Conservation (phyloP, 768 basidiomycete species). For the Thelephora aurantiotincta region DNA sequence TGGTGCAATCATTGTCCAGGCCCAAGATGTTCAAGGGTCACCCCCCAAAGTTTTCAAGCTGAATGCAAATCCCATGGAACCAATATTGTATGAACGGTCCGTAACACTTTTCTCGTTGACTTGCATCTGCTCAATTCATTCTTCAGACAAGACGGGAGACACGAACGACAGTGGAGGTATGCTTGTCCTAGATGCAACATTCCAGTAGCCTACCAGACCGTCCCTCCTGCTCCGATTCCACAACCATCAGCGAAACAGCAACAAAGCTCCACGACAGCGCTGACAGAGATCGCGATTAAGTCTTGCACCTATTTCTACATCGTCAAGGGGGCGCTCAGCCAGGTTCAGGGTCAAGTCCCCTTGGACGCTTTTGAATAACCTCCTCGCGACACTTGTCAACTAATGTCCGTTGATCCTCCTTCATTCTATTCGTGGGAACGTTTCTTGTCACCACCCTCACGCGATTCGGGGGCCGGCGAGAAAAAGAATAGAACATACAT, state of each 20-base stretch:
- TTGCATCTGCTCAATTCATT: conserved; percentile 9
- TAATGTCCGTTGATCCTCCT: too few relatives aligned
- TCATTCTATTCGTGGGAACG: too few relatives aligned
- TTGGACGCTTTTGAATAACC: conserved; percentile 66
- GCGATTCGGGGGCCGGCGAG: not conserved
- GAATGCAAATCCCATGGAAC: conserved; percentile 56
- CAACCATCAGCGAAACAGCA: too few relatives aligned
- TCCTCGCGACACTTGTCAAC: conserved; percentile 10
- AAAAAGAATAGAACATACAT: not conserved
- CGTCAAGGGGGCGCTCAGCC: conserved; percentile 70
- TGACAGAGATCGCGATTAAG: conserved; percentile 30
- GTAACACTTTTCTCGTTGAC: conserved; percentile 13
- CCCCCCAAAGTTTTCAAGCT: conserved; percentile 75
- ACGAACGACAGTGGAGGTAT: conserved; percentile 66
- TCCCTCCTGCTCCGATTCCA: conserved; percentile 32
- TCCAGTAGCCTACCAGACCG: conserved; percentile 64
- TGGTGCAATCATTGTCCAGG: conserved; percentile 66
- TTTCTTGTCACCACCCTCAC: not conserved
- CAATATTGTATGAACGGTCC: conserved; percentile 70
- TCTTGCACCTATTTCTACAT: conserved; percentile 72
- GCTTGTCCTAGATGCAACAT: conserved; percentile 55
- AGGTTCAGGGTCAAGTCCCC: conserved; percentile 78
- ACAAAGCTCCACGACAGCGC: too few relatives aligned
- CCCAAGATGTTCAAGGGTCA: conserved; percentile 41
- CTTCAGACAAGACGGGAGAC: conserved; percentile 38